A percentile compares a stretch with the other conserved stretches of the same genome.
Conservation (phyloP, 2,329 filamentous ascomycete species). For the Blumeria hordei region DNA sequence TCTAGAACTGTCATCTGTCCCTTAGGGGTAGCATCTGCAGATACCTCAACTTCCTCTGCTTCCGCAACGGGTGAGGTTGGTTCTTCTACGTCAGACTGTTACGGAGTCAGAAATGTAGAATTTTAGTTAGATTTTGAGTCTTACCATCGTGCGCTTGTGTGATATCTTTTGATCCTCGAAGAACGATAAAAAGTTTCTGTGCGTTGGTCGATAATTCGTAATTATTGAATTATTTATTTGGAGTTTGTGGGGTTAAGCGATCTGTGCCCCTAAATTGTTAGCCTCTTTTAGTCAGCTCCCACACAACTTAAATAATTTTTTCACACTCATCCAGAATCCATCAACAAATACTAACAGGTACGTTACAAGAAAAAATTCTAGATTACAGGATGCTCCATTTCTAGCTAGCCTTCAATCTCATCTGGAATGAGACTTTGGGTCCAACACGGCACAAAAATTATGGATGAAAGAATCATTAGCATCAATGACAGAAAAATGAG, state of each 20-base stretch:
- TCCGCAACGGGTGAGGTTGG: constrained; percentile 66
- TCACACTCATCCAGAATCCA: no score
- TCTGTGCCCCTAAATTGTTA: no score
- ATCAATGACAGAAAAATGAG: constrained; percentile 19
- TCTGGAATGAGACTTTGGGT: neutral
- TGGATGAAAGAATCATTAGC: no score
- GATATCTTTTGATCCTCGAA: constrained; percentile 15
- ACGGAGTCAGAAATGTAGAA: neutral
- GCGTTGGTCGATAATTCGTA: neutral
- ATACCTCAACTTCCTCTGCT: constrained; percentile 80
- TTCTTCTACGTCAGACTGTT: constrained; percentile 99
- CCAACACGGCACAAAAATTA: no score
- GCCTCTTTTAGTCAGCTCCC: no score
- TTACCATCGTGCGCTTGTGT: constrained; percentile 11
- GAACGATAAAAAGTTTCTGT: constrained; percentile 4
- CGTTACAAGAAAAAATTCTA: no score
- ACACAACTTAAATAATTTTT: no score
- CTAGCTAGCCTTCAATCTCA: neutral
- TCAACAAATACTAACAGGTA: no score
- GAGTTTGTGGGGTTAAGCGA: neutral
- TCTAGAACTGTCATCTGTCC: constrained; percentile 96
- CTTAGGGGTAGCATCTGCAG: constrained; percentile 64
- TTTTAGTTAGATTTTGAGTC: neutral
- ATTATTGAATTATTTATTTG: neutral
- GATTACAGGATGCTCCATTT: neutral